These are phyloP conservation scores for Neonectria punicea DNA, from an alignment of 2,329 filamentous ascomycete genomes.

Conservation along the genomic window DNA sequence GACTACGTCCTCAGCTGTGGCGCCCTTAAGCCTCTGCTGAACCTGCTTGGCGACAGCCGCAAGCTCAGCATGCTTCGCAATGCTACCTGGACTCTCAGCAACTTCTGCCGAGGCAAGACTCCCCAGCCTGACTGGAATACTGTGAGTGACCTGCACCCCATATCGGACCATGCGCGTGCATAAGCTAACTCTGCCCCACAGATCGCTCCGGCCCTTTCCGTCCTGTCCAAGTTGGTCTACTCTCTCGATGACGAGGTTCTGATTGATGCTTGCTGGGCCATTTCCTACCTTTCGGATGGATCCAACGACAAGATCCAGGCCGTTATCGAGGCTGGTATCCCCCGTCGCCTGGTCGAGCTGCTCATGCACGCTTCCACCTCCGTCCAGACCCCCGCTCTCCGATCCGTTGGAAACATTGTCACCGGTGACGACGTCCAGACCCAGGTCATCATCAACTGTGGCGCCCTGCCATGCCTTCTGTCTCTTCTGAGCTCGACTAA, in stretches of 20 bases:
- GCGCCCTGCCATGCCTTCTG: constrained; percentile 89
- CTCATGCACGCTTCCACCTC: constrained; percentile 98
- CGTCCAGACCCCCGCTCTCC: constrained; percentile 95
- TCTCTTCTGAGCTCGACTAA: constrained; percentile 96
- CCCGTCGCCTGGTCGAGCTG: constrained; percentile 93
- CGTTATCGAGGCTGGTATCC: constrained; percentile 97
- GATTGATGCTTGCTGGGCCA: constrained; percentile 99
- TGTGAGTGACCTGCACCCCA: constrained; percentile 64
- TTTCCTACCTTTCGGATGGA: constrained; percentile 97
- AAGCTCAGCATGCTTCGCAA: constrained; percentile 99
- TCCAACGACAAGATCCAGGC: constrained; percentile 99
- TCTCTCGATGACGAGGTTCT: constrained; percentile 98
- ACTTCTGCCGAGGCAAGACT: constrained; percentile 99
- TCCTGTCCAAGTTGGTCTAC: constrained; percentile 97
- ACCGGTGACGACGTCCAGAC: constrained; percentile 99
- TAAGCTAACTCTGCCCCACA: constrained; percentile 50
- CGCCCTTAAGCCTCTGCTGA: constrained; percentile 89
- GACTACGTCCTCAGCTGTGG: constrained; percentile 95
- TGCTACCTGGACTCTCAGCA: constrained; percentile 98
- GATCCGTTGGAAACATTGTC: constrained; percentile 98
- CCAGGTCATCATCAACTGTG: constrained; percentile 99
- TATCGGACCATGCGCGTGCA: constrained; percentile 10
- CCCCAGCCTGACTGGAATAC: constrained; percentile 98
- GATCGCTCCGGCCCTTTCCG: constrained; percentile 94
- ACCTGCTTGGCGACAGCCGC: constrained; percentile 93